Evolutionary conservation across 108 stramenopile species (phyloP).

Genomic region (Nitzschia inconspicua): DNA sequence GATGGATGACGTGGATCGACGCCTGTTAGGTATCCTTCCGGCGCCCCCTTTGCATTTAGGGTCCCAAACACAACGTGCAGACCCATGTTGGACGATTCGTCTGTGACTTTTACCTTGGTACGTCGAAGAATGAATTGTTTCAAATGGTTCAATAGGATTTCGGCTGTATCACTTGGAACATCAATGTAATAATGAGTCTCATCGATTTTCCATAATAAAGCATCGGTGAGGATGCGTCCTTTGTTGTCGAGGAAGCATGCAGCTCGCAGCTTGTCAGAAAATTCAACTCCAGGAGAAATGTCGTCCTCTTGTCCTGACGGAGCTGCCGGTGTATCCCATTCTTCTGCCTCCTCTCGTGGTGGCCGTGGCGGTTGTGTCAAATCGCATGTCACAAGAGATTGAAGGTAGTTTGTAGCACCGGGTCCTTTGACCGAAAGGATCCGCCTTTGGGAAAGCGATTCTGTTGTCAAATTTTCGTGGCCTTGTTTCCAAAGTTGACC

Average conservation of each 20-base stretch:
- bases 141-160: constrained; percentile 57
- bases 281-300: constrained; percentile 34
- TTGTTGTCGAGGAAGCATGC: constrained; percentile 81
- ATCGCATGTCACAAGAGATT: constrained; percentile 78
- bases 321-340: neutral
- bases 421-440: constrained; percentile 73
- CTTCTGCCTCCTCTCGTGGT: constrained; percentile 41
- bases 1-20: constrained; percentile 86
- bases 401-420: constrained; percentile 68
- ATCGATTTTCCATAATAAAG: constrained; percentile 71
- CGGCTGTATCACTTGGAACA: constrained; percentile 64
- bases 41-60: constrained; percentile 59
- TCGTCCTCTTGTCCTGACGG: neutral
- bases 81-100: constrained; percentile 45
- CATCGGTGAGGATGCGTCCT: constrained; percentile 81
- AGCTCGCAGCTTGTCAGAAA: constrained; percentile 55
- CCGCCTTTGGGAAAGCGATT: constrained; percentile 27
- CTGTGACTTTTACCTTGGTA: constrained; percentile 58
- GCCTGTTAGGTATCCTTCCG: constrained; percentile 57
- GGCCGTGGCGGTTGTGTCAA: constrained; percentile 43
- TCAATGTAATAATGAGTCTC: constrained; percentile 71
- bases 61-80: constrained; percentile 79
- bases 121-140: constrained; percentile 69
- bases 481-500: constrained; percentile 79
- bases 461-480: constrained; percentile 62